Percentiles rank a stretch among this genome's conserved stretches.
Evolutionary conservation across 352 stramenopile species (phyloP).

Genomic region (Phytophthora hybrid): DNA sequence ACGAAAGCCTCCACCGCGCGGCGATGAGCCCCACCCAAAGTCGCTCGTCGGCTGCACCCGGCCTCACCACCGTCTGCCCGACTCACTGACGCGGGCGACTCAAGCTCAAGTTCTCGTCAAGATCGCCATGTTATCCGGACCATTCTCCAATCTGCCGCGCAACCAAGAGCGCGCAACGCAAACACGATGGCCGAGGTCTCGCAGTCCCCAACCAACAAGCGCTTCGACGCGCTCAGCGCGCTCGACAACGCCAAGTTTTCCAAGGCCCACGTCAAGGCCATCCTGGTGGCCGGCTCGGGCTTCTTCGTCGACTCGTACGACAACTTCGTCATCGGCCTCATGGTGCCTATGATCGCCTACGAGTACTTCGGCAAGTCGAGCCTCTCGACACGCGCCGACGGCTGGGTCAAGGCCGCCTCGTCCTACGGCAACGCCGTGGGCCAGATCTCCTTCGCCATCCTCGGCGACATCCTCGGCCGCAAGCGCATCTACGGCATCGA

Average conservation of each 20-base stretch:
- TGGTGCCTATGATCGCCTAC: conserved; percentile 61
- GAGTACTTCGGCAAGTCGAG: conserved; percentile 57
- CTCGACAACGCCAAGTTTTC: conserved; percentile 63
- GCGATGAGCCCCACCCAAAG: conserved; percentile 30
- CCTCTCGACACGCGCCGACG: conserved; percentile 27
- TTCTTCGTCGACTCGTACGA: conserved; percentile 71
- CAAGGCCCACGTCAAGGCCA: conserved; percentile 55
- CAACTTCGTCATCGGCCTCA: conserved; percentile 63
- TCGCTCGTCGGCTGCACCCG: conserved; percentile 11
- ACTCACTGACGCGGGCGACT: conserved; percentile 27
- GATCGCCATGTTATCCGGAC: background rate
- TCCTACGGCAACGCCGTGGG: conserved; percentile 52
- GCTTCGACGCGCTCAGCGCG: conserved; percentile 41
- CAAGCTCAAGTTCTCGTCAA: no score
- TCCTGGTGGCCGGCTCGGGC: conserved; percentile 54
- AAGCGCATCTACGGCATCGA: conserved; percentile 62
- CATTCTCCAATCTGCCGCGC: conserved; percentile 27
- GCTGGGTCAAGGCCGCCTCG: conserved; percentile 21
- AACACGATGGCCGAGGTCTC: conserved; percentile 28
- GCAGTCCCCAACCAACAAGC: conserved; percentile 28
- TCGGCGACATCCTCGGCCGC: conserved; percentile 56
- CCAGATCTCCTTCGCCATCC: conserved; percentile 59
- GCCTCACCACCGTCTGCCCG: conserved; percentile 18
- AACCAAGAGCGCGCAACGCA: no score
- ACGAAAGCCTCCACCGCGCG: background rate